Conservation (phyloP, 345 rosid genomes). For the Brassica carinata region DNA sequence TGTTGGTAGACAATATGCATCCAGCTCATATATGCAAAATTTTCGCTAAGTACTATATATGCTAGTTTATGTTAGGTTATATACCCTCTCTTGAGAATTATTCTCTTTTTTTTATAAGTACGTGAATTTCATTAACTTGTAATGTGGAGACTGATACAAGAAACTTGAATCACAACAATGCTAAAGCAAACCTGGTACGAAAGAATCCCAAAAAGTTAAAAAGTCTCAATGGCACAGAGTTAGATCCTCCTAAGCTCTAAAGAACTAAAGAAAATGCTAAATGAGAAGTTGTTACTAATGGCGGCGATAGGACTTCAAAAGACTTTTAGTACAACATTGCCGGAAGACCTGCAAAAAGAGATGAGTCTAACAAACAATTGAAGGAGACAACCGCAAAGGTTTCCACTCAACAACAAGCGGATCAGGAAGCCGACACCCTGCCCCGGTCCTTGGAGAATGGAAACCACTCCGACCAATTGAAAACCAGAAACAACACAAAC, state of each 20-base stretch:
- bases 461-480: neutral
- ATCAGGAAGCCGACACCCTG: too few species aligned
- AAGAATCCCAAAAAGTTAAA: neutral
- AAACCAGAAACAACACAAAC: neutral
- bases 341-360: too few species aligned
- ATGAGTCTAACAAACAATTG: too few species aligned
- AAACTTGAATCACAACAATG: neutral
- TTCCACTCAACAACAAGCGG: too few species aligned
- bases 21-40: neutral
- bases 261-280: neutral
- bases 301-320: neutral
- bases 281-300: neutral
- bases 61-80: neutral
- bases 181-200: neutral
- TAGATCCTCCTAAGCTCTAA: neutral
- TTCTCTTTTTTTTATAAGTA: too few species aligned
- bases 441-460: too few species aligned
- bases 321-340: too few species aligned
- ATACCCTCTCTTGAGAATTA: neutral
- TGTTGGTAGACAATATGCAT: neutral
- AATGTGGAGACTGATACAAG: neutral
- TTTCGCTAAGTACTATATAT: neutral
- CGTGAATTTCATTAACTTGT: neutral
- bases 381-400: too few species aligned
- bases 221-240: neutral